phyloP scores from a whole-genome alignment of 805 yeast genomes.

The Millerozyma miso region DNA sequence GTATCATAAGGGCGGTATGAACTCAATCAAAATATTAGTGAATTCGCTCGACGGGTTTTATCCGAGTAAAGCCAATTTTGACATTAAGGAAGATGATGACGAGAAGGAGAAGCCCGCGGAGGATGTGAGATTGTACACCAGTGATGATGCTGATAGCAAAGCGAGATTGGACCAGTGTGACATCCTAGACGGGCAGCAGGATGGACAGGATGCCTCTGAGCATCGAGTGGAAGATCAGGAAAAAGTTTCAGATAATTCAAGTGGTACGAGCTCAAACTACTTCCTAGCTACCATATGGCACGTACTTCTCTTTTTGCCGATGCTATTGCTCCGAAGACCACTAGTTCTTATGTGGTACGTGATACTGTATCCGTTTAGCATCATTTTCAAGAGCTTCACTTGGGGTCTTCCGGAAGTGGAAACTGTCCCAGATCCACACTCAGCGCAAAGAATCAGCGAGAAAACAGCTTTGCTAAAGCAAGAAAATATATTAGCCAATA shows the following conservation, averaged over 20 bases:
- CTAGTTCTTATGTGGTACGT: conserved; percentile 44
- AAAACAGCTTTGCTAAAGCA: conserved; percentile 37
- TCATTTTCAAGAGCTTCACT: conserved; percentile 22
- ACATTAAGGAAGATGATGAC: conserved; percentile 3
- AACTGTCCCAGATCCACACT: background rate
- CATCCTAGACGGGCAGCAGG: background rate
- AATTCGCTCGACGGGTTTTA: conserved; percentile 27
- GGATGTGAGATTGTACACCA: background rate
- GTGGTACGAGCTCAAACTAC: background rate
- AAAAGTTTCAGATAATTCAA: conserved; percentile 1
- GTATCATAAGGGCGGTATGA: conserved; percentile 17
- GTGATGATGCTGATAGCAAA: background rate
- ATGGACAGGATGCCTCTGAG: background rate
- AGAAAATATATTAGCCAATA: conserved; percentile 37
- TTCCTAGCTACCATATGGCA: background rate
- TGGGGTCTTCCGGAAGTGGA: background rate
- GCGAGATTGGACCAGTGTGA: background rate
- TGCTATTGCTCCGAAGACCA: conserved; percentile 50
- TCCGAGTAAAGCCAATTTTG: conserved; percentile 10
- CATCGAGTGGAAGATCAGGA: conserved; percentile 6
- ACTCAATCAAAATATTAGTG: conserved; percentile 31
- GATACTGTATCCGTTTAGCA: conserved; percentile 52
- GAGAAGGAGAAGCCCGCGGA: background rate
- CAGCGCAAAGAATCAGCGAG: conserved; percentile 16
- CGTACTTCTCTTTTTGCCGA: conserved; percentile 41